A percentile compares a stretch with the other conserved stretches of the same genome.
Conservation (phyloP, 768 basidiomycete genomes). For the Mycena amicta region DNA sequence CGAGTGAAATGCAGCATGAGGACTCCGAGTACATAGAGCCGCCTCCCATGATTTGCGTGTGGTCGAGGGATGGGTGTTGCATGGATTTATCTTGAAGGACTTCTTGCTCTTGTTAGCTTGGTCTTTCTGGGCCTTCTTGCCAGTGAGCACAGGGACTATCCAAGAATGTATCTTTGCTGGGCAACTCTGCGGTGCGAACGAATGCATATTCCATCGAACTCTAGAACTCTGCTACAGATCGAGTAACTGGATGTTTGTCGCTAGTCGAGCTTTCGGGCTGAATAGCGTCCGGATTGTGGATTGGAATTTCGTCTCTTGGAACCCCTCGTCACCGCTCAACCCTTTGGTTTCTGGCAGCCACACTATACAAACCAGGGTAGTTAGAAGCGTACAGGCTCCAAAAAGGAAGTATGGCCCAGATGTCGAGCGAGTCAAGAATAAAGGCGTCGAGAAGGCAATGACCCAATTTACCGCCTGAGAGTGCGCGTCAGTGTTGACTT, state of each 20-base stretch:
- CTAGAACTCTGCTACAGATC: neutral
- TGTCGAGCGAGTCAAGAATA: conserved; percentile 46
- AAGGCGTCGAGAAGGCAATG: conserved; percentile 48
- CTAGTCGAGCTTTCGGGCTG: neutral
- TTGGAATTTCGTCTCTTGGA: conserved; percentile 29
- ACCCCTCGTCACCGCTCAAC: conserved; percentile 40
- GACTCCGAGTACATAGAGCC: conserved; percentile 41
- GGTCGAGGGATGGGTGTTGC: no score
- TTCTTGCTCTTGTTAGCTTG: no score
- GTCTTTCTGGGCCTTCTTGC: no score
- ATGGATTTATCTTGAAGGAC: conserved; percentile 44
- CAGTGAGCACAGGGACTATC: no score
- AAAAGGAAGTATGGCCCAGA: conserved; percentile 54
- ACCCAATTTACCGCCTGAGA: conserved; percentile 41
- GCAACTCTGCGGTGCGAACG: no score
- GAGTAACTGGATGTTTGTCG: neutral
- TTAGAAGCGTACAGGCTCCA: conserved; percentile 37
- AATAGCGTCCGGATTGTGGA: conserved; percentile 11
- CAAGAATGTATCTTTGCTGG: conserved; percentile 21
- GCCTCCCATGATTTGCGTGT: conserved; percentile 44
- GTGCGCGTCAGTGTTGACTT: conserved; percentile 5
- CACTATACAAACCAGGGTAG: conserved; percentile 39
- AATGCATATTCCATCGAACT: neutral
- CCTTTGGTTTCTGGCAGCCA: conserved; percentile 50
- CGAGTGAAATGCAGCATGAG: conserved; percentile 43